A percentile compares a stretch with the other conserved stretches of the same genome.
These are phyloP conservation scores for Apiotrichum gracile DNA, from an alignment of 1,284 basidiomycete species.

Conservation along the genomic window DNA sequence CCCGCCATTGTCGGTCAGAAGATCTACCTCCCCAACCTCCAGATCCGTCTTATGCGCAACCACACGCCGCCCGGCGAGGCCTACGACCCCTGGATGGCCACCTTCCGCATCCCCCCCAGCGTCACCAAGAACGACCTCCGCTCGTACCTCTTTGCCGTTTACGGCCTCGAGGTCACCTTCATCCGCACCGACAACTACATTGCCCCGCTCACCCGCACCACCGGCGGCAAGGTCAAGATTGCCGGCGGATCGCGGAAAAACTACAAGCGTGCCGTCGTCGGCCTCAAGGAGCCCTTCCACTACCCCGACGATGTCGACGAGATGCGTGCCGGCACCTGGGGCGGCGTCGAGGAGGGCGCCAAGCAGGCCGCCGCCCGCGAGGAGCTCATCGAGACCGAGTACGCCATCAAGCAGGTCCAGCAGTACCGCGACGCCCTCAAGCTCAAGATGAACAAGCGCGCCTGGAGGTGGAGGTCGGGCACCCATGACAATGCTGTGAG, in stretches of 20 bases:
- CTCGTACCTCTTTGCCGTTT: slow-evolving; percentile 73
- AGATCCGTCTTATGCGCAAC: slow-evolving; percentile 79
- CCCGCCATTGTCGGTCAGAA: slow-evolving; percentile 63
- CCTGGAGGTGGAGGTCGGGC: slow-evolving; percentile 38
- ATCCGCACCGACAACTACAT: slow-evolving; percentile 87
- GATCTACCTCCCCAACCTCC: slow-evolving; percentile 81
- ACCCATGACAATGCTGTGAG: slow-evolving; percentile 40
- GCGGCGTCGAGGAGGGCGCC: slow-evolving; percentile 26
- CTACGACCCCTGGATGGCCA: slow-evolving; percentile 92
- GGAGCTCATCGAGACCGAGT: slow-evolving; percentile 58
- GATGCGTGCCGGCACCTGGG: slow-evolving; percentile 50
- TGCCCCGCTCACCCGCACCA: slow-evolving; percentile 52
- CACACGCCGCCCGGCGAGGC: slow-evolving; percentile 66
- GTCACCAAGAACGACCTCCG: slow-evolving; percentile 89
- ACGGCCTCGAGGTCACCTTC: slow-evolving; percentile 83
- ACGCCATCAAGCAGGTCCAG: slow-evolving; percentile 53
- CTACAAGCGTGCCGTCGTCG: slow-evolving; percentile 84
- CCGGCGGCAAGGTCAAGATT: slow-evolving; percentile 22
- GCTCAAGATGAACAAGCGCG: slow-evolving; percentile 39
- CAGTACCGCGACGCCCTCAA: slow-evolving; percentile 46
- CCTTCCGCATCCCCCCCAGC: slow-evolving; percentile 74
- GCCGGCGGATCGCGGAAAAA: slow-evolving; percentile 50
- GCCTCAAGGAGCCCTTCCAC: slow-evolving; percentile 82
- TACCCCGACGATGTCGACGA: slow-evolving; percentile 74
- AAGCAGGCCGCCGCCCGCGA: slow-evolving; percentile 55